Percentiles rank a stretch among this genome's conserved stretches.
phyloP scores from a whole-genome alignment of 169 alveolate species.

The Hammondia hammondi region DNA sequence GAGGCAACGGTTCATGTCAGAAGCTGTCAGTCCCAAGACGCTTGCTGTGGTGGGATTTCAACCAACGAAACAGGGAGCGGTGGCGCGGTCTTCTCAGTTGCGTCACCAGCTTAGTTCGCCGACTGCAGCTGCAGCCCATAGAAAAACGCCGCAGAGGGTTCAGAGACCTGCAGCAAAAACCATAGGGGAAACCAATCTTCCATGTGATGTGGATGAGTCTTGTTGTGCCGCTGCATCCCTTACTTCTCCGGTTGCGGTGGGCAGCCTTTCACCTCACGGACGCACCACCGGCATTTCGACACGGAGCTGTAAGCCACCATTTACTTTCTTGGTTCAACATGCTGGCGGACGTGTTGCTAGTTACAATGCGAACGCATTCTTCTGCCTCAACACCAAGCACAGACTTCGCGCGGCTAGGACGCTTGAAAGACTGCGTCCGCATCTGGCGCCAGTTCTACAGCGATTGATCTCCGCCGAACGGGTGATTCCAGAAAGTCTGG shows the following conservation, averaged over 20 bases:
- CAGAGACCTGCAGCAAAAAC: background rate
- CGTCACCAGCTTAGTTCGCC: too few relatives aligned
- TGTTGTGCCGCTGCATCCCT: background rate
- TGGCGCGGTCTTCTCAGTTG: too few relatives aligned
- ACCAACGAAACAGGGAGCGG: too few relatives aligned
- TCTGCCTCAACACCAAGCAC: constrained; percentile 3
- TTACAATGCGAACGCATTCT: background rate
- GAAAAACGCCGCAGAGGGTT: background rate
- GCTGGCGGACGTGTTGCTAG: background rate
- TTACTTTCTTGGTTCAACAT: background rate
- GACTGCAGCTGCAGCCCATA: too few relatives aligned
- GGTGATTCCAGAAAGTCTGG: too few relatives aligned
- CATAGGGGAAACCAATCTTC: too few relatives aligned
- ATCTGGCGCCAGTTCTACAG: background rate
- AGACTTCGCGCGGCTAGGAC: background rate
- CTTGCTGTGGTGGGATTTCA: background rate
- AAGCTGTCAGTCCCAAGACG: background rate
- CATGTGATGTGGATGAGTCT: too few relatives aligned
- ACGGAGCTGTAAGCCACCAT: background rate
- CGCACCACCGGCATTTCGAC: background rate
- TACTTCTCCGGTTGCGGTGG: background rate
- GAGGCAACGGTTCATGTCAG: background rate
- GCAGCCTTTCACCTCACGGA: background rate
- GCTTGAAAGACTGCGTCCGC: background rate
- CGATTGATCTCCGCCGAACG: too few relatives aligned